These are phyloP conservation scores for Ettlia oleoabundans DNA, from an alignment of 139 green algal species.

Conservation along the genomic window DNA sequence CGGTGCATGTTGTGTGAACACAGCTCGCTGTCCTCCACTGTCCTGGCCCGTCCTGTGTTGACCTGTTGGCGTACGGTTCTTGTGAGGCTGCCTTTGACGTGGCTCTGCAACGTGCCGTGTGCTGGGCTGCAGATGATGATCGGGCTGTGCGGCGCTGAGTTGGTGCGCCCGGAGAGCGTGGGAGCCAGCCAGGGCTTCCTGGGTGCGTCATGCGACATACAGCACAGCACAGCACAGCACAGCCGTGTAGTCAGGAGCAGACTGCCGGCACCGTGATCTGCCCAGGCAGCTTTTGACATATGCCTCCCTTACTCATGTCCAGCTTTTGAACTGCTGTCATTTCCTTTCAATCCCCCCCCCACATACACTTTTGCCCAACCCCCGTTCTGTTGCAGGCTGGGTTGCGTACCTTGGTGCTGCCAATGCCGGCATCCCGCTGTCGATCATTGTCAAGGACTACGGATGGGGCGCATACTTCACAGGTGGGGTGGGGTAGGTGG, in stretches of 20 bases:
- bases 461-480: conserved; percentile 92
- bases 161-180: conserved; percentile 88
- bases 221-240: no score
- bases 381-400: conserved; percentile 59
- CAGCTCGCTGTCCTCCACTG: no score
- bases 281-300: no score
- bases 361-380: neutral
- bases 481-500: neutral
- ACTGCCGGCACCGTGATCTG: neutral
- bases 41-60: no score
- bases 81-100: no score
- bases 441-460: conserved; percentile 92
- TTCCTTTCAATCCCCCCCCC: neutral
- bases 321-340: neutral
- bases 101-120: no score
- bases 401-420: conserved; percentile 76
- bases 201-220: conserved; percentile 31
- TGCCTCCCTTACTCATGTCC: no score
- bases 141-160: conserved; percentile 95
- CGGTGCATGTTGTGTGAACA: no score
- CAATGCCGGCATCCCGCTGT: conserved; percentile 93
- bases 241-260: no score
- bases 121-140: conserved; percentile 98
- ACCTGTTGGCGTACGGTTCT: no score
- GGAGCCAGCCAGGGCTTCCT: conserved; percentile 95